These are phyloP conservation scores for Salvia rosmarinus DNA, from an alignment of 257 asterid genomes.

Conservation along the genomic window DNA sequence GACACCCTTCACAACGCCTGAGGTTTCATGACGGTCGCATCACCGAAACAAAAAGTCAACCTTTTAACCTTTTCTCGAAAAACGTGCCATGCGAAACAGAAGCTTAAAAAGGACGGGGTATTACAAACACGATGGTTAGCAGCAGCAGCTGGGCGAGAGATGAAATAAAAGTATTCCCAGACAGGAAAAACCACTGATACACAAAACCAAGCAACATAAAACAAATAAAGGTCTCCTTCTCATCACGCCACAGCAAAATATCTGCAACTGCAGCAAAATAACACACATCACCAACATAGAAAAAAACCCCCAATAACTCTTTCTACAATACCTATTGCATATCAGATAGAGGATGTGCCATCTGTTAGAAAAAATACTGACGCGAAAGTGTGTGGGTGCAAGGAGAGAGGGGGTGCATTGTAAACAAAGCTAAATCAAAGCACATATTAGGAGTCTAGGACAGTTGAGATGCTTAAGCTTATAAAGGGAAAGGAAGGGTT, in stretches of 20 bases:
- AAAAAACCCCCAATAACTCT: constrained; percentile 13
- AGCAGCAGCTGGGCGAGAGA: constrained; percentile 74
- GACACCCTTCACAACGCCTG: too few species aligned
- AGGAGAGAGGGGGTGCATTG: too few species aligned
- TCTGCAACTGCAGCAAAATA: constrained; percentile 76
- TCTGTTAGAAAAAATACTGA: neutral
- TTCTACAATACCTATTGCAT: constrained; percentile 19
- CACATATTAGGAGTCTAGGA: neutral
- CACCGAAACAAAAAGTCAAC: too few species aligned
- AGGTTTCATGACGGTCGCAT: too few species aligned
- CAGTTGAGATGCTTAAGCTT: constrained; percentile 16
- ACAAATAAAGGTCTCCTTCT: constrained; percentile 66
- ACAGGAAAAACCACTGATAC: constrained; percentile 83
- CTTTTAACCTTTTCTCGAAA: too few species aligned
- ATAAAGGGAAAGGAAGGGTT: constrained; percentile 20
- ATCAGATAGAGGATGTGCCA: constrained; percentile 9
- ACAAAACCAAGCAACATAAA: constrained; percentile 61
- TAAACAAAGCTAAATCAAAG: constrained; percentile 24
- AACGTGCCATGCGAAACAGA: too few species aligned
- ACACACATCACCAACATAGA: constrained; percentile 35
- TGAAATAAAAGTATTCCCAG: constrained; percentile 74
- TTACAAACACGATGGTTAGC: constrained; percentile 50
- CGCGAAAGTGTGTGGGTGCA: neutral
- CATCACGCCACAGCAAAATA: constrained; percentile 94
- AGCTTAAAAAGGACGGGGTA: too few species aligned